These are phyloP conservation scores for Phyllostachys edulis DNA, from an alignment of 176 grass and related monocot genomes.

Conservation along the genomic window DNA sequence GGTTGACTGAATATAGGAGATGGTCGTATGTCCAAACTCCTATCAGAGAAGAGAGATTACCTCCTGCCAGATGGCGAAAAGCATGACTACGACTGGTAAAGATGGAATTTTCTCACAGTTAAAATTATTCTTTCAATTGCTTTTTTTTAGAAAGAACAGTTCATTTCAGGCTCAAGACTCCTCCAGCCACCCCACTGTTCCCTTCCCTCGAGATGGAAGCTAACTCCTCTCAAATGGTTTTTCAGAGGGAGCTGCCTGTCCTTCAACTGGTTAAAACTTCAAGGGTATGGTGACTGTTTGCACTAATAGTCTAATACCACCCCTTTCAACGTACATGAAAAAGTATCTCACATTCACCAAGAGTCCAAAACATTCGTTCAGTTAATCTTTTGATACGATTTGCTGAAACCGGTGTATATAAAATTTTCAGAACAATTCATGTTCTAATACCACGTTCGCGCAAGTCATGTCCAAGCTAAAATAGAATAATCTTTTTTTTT, in stretches of 20 bases:
- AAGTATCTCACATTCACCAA: background rate
- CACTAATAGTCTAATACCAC: background rate
- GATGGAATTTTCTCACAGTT: background rate
- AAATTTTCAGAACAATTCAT: background rate
- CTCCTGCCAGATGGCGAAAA: slow-evolving; percentile 40
- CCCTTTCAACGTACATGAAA: background rate
- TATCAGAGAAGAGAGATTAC: slow-evolving; percentile 51
- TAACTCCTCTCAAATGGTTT: slow-evolving; percentile 39
- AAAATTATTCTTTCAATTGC: background rate
- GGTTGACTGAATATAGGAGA: slow-evolving; percentile 30
- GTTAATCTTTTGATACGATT: background rate
- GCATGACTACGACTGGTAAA: slow-evolving; percentile 65
- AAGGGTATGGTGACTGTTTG: slow-evolving; percentile 38
- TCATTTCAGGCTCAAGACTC: slow-evolving; percentile 68
- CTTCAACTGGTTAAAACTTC: slow-evolving; percentile 56
- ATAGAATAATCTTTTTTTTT: background rate
- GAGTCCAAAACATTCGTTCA: background rate
- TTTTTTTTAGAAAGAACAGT: background rate
- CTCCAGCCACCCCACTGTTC: slow-evolving; percentile 66
- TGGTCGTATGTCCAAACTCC: slow-evolving; percentile 43
- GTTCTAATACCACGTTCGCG: background rate
- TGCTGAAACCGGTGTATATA: background rate
- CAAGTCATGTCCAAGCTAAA: background rate
- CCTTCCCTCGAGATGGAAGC: slow-evolving; percentile 74
- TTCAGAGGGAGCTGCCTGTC: slow-evolving; percentile 61